Percentiles rank a stretch among this genome's conserved stretches.
Evolutionary conservation across 441 rosid species (phyloP).

Genomic region (Gossypium lobatum): DNA sequence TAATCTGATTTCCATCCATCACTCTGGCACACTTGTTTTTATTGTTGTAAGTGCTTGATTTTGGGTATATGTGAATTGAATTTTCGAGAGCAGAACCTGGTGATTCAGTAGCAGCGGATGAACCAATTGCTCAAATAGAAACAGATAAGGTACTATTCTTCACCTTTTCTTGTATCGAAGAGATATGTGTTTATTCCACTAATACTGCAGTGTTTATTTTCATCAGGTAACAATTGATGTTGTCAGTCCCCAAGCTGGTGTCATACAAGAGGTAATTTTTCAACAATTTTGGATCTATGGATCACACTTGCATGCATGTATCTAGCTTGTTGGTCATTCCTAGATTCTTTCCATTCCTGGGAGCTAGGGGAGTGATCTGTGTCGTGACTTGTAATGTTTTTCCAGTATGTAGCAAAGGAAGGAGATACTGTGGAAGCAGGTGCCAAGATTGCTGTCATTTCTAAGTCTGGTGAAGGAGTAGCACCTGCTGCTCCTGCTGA

Average conservation of each 20-base stretch:
- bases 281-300: conserved; percentile 8
- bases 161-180: neutral
- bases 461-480: conserved; percentile 70
- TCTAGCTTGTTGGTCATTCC: neutral
- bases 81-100: conserved; percentile 66
- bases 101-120: conserved; percentile 83
- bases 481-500: conserved; percentile 80
- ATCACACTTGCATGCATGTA: neutral
- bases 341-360: conserved; percentile 1
- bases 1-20: conserved; percentile 10
- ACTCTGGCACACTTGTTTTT: neutral
- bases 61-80: conserved; percentile 13
- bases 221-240: conserved; percentile 90
- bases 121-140: conserved; percentile 93
- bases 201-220: conserved; percentile 16
- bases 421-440: conserved; percentile 99
- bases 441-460: conserved; percentile 71
- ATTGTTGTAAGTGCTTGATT: conserved; percentile 12
- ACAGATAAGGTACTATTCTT: conserved; percentile 70
- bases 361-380: neutral
- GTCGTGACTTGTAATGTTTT: conserved; percentile 10
- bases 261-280: conserved; percentile 65
- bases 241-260: conserved; percentile 88
- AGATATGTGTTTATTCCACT: neutral
- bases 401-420: conserved; percentile 73